Conservation (phyloP, 192 early-diverging fungal species). For the Paraglomus brasilianum region DNA sequence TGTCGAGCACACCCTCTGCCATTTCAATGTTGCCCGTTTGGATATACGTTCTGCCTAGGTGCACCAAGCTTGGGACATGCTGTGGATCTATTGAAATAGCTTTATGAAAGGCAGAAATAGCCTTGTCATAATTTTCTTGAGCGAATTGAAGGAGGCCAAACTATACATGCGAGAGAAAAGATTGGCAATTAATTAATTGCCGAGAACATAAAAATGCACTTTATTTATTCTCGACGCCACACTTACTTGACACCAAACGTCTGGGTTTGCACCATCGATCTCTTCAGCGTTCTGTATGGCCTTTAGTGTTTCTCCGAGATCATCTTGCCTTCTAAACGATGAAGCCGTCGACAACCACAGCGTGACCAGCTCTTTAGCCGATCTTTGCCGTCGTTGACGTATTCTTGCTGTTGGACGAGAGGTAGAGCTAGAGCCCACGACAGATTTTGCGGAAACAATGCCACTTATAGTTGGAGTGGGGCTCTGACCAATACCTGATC, state of each 20-base stretch:
- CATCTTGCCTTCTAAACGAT: slow-evolving; percentile 46
- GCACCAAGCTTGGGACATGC: slow-evolving; percentile 43
- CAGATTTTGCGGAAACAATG: slow-evolving; percentile 32
- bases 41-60: slow-evolving; percentile 48
- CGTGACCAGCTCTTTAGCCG: slow-evolving; percentile 43
- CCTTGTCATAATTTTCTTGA: slow-evolving; percentile 40
- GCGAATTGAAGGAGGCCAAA: slow-evolving; percentile 42
- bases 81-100: slow-evolving; percentile 44
- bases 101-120: slow-evolving; percentile 51
- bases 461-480: slow-evolving; percentile 40
- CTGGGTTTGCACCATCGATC: slow-evolving; percentile 45
- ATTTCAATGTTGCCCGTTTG: slow-evolving; percentile 45
- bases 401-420: slow-evolving; percentile 40
- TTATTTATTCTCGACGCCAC: too few species aligned
- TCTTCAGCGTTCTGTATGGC: slow-evolving; percentile 59
- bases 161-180: background rate
- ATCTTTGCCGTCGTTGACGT: slow-evolving; percentile 42
- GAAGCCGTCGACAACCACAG: slow-evolving; percentile 59
- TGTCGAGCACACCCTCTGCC: slow-evolving; percentile 54
- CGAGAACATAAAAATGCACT: background rate
- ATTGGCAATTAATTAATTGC: background rate
- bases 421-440: slow-evolving; percentile 34
- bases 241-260: slow-evolving; percentile 54
- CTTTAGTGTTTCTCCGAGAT: slow-evolving; percentile 54
- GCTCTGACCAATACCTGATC: slow-evolving; percentile 35